A percentile compares a stretch with the other conserved stretches of the same genome.
Conservation (phyloP, 2,329 filamentous ascomycete species). For the Chaetomium globosum region DNA sequence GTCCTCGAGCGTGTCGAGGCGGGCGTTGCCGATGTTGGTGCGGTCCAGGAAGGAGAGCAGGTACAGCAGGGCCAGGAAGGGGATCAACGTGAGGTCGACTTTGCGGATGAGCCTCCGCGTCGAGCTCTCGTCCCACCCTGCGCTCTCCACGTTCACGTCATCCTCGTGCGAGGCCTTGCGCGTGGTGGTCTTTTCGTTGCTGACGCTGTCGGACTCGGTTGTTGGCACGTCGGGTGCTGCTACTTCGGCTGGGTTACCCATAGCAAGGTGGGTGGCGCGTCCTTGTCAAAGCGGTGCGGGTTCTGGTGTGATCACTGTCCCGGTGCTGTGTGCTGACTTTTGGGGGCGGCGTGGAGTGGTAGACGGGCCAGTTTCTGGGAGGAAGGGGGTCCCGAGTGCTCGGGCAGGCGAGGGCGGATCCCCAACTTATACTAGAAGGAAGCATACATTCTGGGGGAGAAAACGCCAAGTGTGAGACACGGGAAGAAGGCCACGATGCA, state of each 20-base stretch:
- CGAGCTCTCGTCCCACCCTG: slow-evolving; percentile 41
- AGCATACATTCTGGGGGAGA: neutral
- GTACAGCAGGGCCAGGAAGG: slow-evolving; percentile 58
- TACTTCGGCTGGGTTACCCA: slow-evolving; percentile 34
- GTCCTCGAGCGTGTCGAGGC: slow-evolving; percentile 43
- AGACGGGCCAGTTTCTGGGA: neutral
- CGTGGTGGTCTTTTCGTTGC: slow-evolving; percentile 33
- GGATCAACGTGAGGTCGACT: slow-evolving; percentile 55
- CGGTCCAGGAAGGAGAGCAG: slow-evolving; percentile 55
- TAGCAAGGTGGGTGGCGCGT: slow-evolving; percentile 6
- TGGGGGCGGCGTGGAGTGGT: neutral
- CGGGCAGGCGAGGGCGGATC: slow-evolving; percentile 1
- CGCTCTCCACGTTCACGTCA: slow-evolving; percentile 32
- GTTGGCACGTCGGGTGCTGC: slow-evolving; percentile 32
- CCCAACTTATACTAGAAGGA: slow-evolving; percentile 12
- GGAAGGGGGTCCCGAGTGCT: neutral
- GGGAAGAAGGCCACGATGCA: slow-evolving; percentile 14
- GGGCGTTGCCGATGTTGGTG: slow-evolving; percentile 53
- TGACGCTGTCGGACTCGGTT: slow-evolving; percentile 36
- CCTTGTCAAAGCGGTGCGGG: neutral
- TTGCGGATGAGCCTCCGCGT: slow-evolving; percentile 53
- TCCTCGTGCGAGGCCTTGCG: slow-evolving; percentile 25
- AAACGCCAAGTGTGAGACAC: slow-evolving; percentile 12
- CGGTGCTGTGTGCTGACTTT: neutral
- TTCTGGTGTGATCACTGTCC: neutral